These are phyloP conservation scores for Salix koriyanagi DNA, from an alignment of 345 rosid species.

Conservation along the genomic window DNA sequence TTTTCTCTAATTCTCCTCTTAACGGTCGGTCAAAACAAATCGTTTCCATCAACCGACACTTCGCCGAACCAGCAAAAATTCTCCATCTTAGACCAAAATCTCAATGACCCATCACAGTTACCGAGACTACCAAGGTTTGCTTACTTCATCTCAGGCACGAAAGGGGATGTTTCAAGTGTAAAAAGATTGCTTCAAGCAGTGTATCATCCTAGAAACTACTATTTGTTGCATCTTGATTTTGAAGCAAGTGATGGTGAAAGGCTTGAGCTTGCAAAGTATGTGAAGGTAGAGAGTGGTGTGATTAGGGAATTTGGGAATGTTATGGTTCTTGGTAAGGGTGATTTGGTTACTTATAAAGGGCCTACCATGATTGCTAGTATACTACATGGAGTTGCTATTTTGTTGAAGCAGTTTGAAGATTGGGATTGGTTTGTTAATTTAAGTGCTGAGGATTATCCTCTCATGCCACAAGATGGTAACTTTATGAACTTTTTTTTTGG, in stretches of 20 bases:
- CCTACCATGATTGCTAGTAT: conserved; percentile 76
- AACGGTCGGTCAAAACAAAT: conserved; percentile 26
- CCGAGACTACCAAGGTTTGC: conserved; percentile 59
- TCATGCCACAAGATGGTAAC: conserved; percentile 85
- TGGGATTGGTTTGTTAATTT: conserved; percentile 97
- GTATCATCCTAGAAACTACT: conserved; percentile 79
- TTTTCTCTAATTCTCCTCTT: conserved; percentile 42
- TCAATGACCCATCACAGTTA: conserved; percentile 14
- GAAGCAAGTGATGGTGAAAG: conserved; percentile 81
- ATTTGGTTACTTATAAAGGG: conserved; percentile 77
- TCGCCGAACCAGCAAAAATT: conserved; percentile 12
- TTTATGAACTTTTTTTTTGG: not conserved
- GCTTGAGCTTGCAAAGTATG: conserved; percentile 69
- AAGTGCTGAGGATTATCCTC: conserved; percentile 80
- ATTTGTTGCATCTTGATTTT: conserved; percentile 72
- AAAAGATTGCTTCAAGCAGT: conserved; percentile 62
- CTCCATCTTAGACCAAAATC: conserved; percentile 10
- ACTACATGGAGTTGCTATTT: conserved; percentile 65
- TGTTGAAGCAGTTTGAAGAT: conserved; percentile 65
- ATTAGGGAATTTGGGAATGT: conserved; percentile 60
- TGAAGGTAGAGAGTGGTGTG: conserved; percentile 49
- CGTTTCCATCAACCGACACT: conserved; percentile 18
- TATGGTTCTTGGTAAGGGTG: conserved; percentile 73
- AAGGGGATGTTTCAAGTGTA: conserved; percentile 57
- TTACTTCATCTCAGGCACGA: conserved; percentile 71